Evolutionary conservation across 2,329 filamentous ascomycete genomes (phyloP), one percentile per base, ranked within the genome.

Genomic region (Xylariaceae sp.): DNA sequence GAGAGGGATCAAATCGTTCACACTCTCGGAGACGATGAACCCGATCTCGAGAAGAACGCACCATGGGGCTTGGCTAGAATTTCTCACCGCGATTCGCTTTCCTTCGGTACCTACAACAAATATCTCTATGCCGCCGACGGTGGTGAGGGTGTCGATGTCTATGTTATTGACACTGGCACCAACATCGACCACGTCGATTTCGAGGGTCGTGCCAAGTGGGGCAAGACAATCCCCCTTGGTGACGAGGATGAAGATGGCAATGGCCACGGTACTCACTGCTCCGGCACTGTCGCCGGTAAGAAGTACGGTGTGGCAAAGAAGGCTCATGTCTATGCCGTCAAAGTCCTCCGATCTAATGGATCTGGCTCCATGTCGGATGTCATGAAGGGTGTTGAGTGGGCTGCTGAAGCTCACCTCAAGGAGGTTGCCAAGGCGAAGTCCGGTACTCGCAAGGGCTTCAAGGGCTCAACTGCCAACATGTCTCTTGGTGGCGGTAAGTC

Each of bases 261-360:
- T 71, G 94, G 94, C 64, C 94, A 99, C 82, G 94, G 94, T 71
- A 99, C 94, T 72, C 94, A 99, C 84, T 99, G 94, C 87, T 97
- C 94, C 65, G 94, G 94, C 70, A 99, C 95, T 64, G 88, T 99
- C 71, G 94, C 90, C 66, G 94, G 95, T 74, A 95, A 94, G 86
- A 97, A 96, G 82, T 99, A 96, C 74, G 94, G 94, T 85, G 94
- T 99, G 65, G 93, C 94, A 75, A 99, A 99, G 88, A 97, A 97
- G 86, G 94, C 95, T 73, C 87, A 90, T 69, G 82, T 99, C 76
- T 92, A 95, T 73, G 94, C 94, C 66, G 92, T 99, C 82, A 99
- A 99, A 88, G 94, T 99, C 47, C 89, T 99, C 69, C 87, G 89
- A 74, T 97, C 93, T 70, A 99, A 96, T 77, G 94, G 94, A 71